phyloP scores from a whole-genome alignment of 23 red algal genomes.

The Pyropia yezoensis region DNA sequence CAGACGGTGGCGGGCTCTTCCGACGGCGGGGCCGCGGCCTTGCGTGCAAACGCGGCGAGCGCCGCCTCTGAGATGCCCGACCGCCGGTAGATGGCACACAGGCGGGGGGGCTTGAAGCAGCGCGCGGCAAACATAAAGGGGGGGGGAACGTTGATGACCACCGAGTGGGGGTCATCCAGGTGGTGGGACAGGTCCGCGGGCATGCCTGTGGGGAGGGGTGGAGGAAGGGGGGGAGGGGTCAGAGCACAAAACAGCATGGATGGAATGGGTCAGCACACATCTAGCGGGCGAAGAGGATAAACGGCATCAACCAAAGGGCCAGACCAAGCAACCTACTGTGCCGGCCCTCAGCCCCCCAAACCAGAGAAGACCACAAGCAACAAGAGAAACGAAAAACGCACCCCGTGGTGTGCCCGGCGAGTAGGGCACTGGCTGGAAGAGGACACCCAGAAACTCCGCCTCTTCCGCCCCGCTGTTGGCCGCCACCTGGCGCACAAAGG shows the following conservation, averaged over 20 bases:
- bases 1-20: neutral
- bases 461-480: neutral
- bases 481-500: neutral
- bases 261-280: too few relatives aligned
- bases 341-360: too few relatives aligned
- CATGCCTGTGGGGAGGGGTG: neutral
- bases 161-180: neutral
- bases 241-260: too few relatives aligned
- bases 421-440: slow-evolving; percentile 4
- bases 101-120: slow-evolving; percentile 1
- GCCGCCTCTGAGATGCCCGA: neutral
- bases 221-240: too few relatives aligned
- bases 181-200: neutral
- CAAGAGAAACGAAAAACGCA: too few relatives aligned
- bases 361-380: too few relatives aligned
- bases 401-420: neutral
- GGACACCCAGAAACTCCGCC: neutral
- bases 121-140: neutral
- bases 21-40: neutral
- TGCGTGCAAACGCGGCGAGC: neutral
- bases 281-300: too few relatives aligned
- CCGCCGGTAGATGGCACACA: neutral
- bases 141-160: slow-evolving; percentile 5
- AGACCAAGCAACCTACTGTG: too few relatives aligned
- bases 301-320: too few relatives aligned